phyloP scores from a whole-genome alignment of 1,284 basidiomycete genomes.

The Trametes polyzona region DNA sequence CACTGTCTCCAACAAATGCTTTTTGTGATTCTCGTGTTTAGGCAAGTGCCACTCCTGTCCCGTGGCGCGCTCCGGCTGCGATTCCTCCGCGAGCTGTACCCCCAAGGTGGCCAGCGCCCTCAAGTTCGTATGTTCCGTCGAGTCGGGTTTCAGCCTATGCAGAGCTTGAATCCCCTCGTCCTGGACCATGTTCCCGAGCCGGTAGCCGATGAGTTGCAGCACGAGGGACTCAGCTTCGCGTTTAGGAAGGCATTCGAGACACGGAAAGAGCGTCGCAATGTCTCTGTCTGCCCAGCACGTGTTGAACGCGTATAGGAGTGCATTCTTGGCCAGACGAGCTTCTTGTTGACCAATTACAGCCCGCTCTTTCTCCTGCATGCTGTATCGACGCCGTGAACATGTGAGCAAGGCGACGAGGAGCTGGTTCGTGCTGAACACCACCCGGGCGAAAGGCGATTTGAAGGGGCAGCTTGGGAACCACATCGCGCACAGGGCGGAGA shows the following conservation, averaged over 20 bases:
- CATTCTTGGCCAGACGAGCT: neutral
- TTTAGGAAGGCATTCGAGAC: neutral
- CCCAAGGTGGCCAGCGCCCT: too few species aligned
- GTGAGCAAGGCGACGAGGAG: neutral
- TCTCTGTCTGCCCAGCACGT: neutral
- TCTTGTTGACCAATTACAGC: neutral
- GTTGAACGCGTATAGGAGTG: neutral
- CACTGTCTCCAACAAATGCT: too few species aligned
- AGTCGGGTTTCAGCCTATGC: too few species aligned
- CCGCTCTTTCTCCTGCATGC: neutral
- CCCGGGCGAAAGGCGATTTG: conserved; percentile 3
- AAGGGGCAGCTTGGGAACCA: neutral
- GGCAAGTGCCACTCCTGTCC: too few species aligned
- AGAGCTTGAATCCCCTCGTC: neutral
- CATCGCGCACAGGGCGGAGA: neutral
- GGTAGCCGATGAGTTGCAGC: neutral
- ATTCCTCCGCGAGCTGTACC: too few species aligned
- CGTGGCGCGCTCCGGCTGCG: too few species aligned
- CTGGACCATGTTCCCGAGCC: neutral
- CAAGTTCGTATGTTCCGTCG: too few species aligned
- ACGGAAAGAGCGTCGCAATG: neutral
- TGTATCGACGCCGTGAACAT: neutral
- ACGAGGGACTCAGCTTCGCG: neutral
- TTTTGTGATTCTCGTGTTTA: too few species aligned
- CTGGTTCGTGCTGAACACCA: neutral